These are phyloP conservation scores for Fusarium lyarnte DNA, from an alignment of 2,329 filamentous ascomycete species.

Conservation along the genomic window DNA sequence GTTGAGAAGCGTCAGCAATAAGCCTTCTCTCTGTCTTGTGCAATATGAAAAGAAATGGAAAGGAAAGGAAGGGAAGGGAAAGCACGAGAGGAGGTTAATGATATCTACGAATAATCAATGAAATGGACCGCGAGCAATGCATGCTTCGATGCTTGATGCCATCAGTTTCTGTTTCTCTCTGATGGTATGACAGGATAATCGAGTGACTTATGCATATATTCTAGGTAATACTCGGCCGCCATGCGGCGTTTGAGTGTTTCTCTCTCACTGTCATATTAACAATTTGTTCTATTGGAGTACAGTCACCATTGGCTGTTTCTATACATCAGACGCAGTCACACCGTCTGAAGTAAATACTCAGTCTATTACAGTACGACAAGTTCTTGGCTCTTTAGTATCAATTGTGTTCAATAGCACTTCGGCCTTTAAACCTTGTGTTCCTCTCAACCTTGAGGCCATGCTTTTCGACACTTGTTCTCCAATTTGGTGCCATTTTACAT, in stretches of 20 bases:
- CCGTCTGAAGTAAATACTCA: not conserved
- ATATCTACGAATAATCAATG: constrained; percentile 26
- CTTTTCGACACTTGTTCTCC: not conserved
- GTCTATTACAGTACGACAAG: not conserved
- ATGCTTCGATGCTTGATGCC: not conserved
- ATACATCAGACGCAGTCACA: not conserved
- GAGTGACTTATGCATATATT: not conserved
- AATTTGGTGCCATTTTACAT: not conserved
- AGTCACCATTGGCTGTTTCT: not conserved
- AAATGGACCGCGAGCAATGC: constrained; percentile 1
- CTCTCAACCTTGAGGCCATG: too few species aligned
- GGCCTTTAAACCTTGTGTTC: not conserved
- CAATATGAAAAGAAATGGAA: not conserved
- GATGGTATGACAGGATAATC: not conserved
- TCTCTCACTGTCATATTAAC: not conserved
- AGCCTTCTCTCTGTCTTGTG: not conserved
- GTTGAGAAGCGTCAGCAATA: constrained; percentile 30
- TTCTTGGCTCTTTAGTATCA: not conserved
- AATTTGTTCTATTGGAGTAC: not conserved
- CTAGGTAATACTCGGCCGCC: not conserved
- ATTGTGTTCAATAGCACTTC: not conserved
- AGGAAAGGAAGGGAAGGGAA: not conserved
- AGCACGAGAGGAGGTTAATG: constrained; percentile 6
- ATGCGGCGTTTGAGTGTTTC: not conserved
- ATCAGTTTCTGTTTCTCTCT: not conserved